Evolutionary conservation across 495 filamentous ascomycete genomes (phyloP).

Genomic region (Opeltia flavorubescens): DNA sequence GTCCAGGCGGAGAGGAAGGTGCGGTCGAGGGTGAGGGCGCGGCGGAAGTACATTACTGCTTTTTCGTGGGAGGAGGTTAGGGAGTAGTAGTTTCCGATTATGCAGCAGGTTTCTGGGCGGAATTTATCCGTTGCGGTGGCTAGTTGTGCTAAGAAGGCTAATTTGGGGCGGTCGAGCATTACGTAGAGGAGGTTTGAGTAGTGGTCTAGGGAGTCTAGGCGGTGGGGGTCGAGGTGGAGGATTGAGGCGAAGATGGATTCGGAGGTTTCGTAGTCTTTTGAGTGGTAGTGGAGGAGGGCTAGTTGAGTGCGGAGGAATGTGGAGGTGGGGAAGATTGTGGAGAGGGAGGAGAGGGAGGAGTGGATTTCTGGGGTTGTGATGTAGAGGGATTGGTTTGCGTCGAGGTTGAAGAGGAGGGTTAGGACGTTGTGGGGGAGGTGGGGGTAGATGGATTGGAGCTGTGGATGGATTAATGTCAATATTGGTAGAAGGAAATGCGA

Average conservation of each 20-base stretch:
- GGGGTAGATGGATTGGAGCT: conserved; percentile 43
- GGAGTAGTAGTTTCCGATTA: conserved; percentile 95
- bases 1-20: conserved; percentile 93
- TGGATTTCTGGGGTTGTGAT: conserved; percentile 61
- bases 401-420: conserved; percentile 82
- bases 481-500: not conserved
- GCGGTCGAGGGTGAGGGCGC: conserved; percentile 86
- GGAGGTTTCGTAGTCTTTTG: conserved; percentile 81
- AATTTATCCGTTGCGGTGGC: conserved; percentile 88
- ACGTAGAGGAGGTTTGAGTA: conserved; percentile 97
- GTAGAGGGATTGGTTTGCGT: conserved; percentile 81
- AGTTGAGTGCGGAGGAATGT: conserved; percentile 81
- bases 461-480: no score
- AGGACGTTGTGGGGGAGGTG: conserved; percentile 80
- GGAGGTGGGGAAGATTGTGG: conserved; percentile 69
- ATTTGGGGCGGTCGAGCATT: conserved; percentile 68
- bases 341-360: conserved; percentile 56
- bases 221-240: conserved; percentile 65
- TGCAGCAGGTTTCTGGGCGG: conserved; percentile 90
- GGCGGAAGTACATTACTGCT: conserved; percentile 93
- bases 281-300: conserved; percentile 80
- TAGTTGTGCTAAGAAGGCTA: conserved; percentile 83
- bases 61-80: conserved; percentile 92
- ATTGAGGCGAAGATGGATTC: conserved; percentile 75
- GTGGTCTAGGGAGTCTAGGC: conserved; percentile 80